Evolutionary conservation across 768 basidiomycete genomes (phyloP), one percentile per base, ranked within the genome.

Genomic region (Solioccasus polychromus): DNA sequence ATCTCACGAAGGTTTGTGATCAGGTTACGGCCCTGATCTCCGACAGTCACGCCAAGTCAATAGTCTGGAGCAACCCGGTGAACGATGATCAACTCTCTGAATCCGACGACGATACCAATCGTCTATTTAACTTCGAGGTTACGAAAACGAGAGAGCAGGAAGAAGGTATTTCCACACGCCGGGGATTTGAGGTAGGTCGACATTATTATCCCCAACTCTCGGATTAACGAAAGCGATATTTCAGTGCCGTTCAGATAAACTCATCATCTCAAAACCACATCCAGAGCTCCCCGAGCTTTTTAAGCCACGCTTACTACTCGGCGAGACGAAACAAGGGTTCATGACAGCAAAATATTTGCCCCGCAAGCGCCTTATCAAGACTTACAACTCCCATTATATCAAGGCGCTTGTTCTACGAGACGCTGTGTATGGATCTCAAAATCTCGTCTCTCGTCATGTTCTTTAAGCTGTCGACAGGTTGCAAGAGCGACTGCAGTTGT

Each of bases 1-100:
- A 81, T 53, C 72, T 83, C 7, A 79, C 72, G 4, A 80, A 81
- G 55, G 70, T 82, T 7, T 63, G 73, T 14, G 80, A 83, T 50
- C 81, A 83, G 59, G 58, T 76, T 9, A 51, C 68, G 0, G 74
- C 73, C n/a, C 50, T 82, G 20, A 54, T 83, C 23, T 78, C 80
- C 4, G 57, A 71, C 1, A 70, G 73, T 7, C 70, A 81, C 39
- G 66, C 74, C 0, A 56, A 64, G n/a, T 58, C 71, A 6, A 61
- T 83, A 43, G 58, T 76, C 4, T 81, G 75, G 73, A 63, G 50
- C 23, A 59, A 68, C 12, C 64, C 72, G 3, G 39, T 48, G 12
- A 36, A 61, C 15, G 60, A 67, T 3, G 50, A 67, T 8, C 48
- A 53, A 2, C 44, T 59, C 20, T 47, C 49, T 15, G 52, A 59